Evolutionary conservation across 345 rosid genomes (phyloP), one percentile per base, ranked within the genome.

Genomic region (Clausena lansium): DNA sequence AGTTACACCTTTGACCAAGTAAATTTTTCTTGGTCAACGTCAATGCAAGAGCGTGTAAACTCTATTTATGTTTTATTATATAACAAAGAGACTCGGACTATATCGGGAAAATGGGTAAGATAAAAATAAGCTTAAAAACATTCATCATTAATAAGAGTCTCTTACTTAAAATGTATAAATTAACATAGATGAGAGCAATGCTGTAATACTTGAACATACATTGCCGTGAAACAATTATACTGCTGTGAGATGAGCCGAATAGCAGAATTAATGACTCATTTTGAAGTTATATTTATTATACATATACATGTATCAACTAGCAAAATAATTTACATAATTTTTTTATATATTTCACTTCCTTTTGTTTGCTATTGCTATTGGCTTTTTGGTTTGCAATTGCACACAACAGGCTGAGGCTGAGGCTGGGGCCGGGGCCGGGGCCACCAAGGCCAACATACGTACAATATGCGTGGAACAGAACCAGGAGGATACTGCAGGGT

Each of bases 1-100:
- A 41, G 50, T 59, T 59, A 24, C 38, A 59, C 76, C 39, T 60
- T 60, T 24, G 39, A 73, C 76, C 67, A 9, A 73, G 13, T 32
- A 8, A 30, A 5, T 4, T 63, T 63, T 32, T 32, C 5, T 63
- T 17, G 39, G 39, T 63, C 67, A 32, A 50, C 15, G 17, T 13
- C 50, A 45, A 11, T 45, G 50, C 50, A 13, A 13, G 50, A 45
- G 11, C 11, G 0, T 4, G 50, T 45, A 11, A 45, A 11, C 50
- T 11, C 17, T 45, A 13, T 13, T 14, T 33, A 33, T 13, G 50
- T 45, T 45, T 45, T 45, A 13, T 45, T 45, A 3, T 13, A 11
- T 11, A 17, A 45, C 50, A 13, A 45, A 11, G 50, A 45, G 50
- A 11, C 50, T 13, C 15, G 50, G 50, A 13, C 50, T 2, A 10